Percentiles rank a stretch among this genome's conserved stretches.
Conservation (phyloP, 2,329 filamentous ascomycete species). For the Mycosphaerella sp. region DNA sequence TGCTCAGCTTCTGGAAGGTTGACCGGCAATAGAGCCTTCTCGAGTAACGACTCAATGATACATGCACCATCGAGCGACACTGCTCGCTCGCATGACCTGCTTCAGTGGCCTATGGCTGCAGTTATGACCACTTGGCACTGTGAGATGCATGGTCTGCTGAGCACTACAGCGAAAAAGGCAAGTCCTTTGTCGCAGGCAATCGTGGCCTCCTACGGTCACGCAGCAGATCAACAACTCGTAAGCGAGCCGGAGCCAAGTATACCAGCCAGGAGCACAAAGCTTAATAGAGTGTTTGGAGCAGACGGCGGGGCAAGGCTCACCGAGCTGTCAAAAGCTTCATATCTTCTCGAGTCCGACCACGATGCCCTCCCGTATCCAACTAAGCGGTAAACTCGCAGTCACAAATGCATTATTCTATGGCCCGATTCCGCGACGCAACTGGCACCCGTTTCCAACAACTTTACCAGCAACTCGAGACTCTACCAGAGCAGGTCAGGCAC, state of each 20-base stretch:
- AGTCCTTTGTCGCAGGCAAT: not conserved
- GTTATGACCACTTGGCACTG: not conserved
- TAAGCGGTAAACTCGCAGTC: not conserved
- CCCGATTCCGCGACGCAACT: not conserved
- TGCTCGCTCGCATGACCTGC: slow-evolving; percentile 9
- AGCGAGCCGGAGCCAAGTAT: slow-evolving; percentile 6
- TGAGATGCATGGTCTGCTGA: not conserved
- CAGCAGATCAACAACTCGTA: slow-evolving; percentile 5
- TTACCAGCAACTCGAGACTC: not conserved
- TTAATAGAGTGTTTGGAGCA: not conserved
- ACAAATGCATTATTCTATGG: not conserved
- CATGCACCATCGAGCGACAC: not conserved
- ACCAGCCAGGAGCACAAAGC: not conserved
- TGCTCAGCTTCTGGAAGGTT: slow-evolving; percentile 1
- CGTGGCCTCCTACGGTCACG: not conserved
- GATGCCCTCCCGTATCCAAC: not conserved
- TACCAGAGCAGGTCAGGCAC: not conserved
- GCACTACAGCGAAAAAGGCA: slow-evolving; percentile 6
- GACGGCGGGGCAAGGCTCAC: not conserved
- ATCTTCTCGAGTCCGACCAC: not conserved
- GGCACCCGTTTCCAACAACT: not conserved
- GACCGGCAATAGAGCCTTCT: slow-evolving; percentile 1
- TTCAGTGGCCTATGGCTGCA: not conserved
- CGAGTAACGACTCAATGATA: slow-evolving; percentile 6
- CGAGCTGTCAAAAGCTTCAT: not conserved